These are phyloP conservation scores for Fusarium dlaminii DNA, from an alignment of 2,329 filamentous ascomycete species.

Conservation along the genomic window DNA sequence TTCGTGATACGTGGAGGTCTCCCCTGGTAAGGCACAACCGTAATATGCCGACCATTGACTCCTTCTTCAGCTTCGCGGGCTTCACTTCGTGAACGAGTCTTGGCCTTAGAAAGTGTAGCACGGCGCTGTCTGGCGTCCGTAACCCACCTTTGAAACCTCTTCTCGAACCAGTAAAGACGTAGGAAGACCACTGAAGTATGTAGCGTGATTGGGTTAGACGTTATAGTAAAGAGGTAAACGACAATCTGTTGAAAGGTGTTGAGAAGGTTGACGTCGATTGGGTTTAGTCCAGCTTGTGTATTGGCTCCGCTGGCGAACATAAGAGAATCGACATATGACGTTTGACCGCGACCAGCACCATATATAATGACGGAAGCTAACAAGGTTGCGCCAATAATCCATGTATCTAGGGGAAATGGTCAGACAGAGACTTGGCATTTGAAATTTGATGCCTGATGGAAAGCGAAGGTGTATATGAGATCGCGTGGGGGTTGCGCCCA, in stretches of 20 bases:
- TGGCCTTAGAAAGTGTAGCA: slow-evolving; percentile 69
- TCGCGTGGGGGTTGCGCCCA: slow-evolving; percentile 30
- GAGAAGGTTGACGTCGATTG: slow-evolving; percentile 73
- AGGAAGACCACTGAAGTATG: slow-evolving; percentile 90
- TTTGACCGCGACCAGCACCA: slow-evolving; percentile 61
- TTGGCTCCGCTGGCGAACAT: slow-evolving; percentile 87
- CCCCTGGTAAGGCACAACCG: slow-evolving; percentile 68
- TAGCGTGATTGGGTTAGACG: slow-evolving; percentile 85
- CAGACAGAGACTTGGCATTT: slow-evolving; percentile 28
- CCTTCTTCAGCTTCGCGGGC: slow-evolving; percentile 65
- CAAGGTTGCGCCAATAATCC: slow-evolving; percentile 79
- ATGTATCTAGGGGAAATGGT: slow-evolving; percentile 68
- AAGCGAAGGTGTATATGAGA: slow-evolving; percentile 20
- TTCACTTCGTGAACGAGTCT: slow-evolving; percentile 60
- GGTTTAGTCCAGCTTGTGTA: slow-evolving; percentile 94
- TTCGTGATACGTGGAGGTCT: slow-evolving; percentile 68
- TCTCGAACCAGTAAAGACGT: slow-evolving; percentile 97
- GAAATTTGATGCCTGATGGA: background rate
- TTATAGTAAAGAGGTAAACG: slow-evolving; percentile 75
- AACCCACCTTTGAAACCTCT: slow-evolving; percentile 87
- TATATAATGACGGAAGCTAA: slow-evolving; percentile 82
- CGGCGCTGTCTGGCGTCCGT: slow-evolving; percentile 75
- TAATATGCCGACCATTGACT: slow-evolving; percentile 73
- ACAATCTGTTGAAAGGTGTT: slow-evolving; percentile 79
- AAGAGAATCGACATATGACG: slow-evolving; percentile 86